phyloP scores from a whole-genome alignment of 2,329 filamentous ascomycete species.

The Chaetothyriales sp. region DNA sequence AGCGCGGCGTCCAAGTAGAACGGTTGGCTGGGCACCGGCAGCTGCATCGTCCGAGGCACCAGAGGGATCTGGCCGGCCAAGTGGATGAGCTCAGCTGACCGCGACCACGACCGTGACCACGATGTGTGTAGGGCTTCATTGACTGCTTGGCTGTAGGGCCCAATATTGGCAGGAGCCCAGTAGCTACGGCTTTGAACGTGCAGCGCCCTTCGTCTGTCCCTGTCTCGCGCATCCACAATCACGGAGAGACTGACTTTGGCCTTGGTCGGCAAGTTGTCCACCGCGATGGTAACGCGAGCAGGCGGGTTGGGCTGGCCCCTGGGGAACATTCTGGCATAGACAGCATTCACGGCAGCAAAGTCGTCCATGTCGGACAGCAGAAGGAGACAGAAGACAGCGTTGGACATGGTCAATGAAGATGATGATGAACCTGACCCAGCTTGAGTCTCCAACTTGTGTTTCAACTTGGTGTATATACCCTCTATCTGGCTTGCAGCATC shows the following conservation, averaged over 20 bases:
- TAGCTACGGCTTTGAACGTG: slow-evolving; percentile 91
- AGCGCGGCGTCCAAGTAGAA: slow-evolving; percentile 50
- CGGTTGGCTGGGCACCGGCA: slow-evolving; percentile 19
- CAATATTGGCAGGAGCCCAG: slow-evolving; percentile 96
- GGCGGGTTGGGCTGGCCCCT: slow-evolving; percentile 58
- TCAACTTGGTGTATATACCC: not conserved
- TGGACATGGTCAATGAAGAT: slow-evolving; percentile 2
- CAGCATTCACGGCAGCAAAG: slow-evolving; percentile 58
- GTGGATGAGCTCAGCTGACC: slow-evolving; percentile 34
- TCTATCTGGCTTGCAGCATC: not conserved
- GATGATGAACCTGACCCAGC: not conserved
- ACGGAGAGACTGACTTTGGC: slow-evolving; percentile 47
- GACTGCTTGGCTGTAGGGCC: slow-evolving; percentile 86
- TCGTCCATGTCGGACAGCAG: slow-evolving; percentile 65
- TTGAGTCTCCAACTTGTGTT: not conserved
- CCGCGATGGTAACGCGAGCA: slow-evolving; percentile 67
- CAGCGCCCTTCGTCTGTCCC: slow-evolving; percentile 36
- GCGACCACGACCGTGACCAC: no score
- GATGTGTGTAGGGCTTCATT: slow-evolving; percentile 24
- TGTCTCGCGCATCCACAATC: slow-evolving; percentile 27
- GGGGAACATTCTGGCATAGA: slow-evolving; percentile 60
- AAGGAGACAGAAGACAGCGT: slow-evolving; percentile 40
- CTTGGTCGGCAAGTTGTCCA: slow-evolving; percentile 45
- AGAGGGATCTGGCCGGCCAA: slow-evolving; percentile 88
- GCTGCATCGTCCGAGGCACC: slow-evolving; percentile 60